Conservation (phyloP, 2,329 filamentous ascomycete species). For the Colletotrichum plurivorum region DNA sequence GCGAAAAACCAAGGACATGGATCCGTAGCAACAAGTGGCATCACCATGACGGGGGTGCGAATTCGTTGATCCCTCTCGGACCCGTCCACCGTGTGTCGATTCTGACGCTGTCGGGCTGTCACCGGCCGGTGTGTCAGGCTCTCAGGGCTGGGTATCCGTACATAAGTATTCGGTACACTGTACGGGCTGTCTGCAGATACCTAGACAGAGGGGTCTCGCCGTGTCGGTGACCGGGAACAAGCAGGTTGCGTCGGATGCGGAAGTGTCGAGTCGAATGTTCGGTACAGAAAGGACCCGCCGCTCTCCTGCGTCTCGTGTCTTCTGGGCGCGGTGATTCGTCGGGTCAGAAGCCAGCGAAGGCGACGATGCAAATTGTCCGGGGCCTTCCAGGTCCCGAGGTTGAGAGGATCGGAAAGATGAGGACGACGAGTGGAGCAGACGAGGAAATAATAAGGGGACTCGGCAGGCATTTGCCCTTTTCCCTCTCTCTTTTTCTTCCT, state of each 20-base stretch:
- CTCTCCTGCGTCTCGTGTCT: not conserved
- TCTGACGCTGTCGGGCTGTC: conserved; percentile 9
- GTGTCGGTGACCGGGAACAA: conserved; percentile 8
- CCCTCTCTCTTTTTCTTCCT: too few species aligned
- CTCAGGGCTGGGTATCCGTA: not conserved
- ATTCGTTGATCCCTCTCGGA: conserved; percentile 28
- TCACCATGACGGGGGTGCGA: conserved; percentile 39
- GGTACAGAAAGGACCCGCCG: conserved; percentile 4
- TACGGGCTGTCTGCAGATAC: too few species aligned
- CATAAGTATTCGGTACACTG: too few species aligned
- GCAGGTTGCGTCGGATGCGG: conserved; percentile 1
- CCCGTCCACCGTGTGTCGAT: conserved; percentile 7
- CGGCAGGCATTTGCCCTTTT: not conserved
- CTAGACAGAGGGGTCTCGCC: not conserved
- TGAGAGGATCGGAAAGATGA: conserved; percentile 21
- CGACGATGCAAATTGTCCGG: conserved; percentile 22
- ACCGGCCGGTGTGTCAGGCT: not conserved
- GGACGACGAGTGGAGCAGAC: conserved; percentile 8
- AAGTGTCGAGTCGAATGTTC: conserved; percentile 2
- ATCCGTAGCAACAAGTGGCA: conserved; percentile 37
- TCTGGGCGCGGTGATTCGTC: conserved; percentile 25
- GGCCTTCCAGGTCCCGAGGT: conserved; percentile 1
- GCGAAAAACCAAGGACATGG: conserved; percentile 25
- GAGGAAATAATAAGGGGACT: conserved; percentile 4
- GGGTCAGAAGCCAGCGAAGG: conserved; percentile 27